Evolutionary conservation across 306 rosid species (phyloP), one percentile per base, ranked within the genome.

Genomic region (Trifolium repens): DNA sequence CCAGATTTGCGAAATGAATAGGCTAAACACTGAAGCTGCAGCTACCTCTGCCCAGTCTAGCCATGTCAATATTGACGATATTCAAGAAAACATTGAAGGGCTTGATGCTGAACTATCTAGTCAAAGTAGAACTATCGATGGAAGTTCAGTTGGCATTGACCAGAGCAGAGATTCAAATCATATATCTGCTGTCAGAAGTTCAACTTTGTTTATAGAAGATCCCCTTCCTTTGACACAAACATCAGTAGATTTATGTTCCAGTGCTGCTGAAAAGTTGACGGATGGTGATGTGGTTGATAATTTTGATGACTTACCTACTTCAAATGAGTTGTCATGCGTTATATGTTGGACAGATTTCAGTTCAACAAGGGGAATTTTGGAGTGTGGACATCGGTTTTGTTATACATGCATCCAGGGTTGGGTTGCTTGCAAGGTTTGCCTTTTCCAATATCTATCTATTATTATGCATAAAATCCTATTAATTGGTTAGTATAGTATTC

Each of bases 321-420:
- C 94, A 19, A 55, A 68, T 15, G 91, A 91, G 63, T 43, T 89
- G 82, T 91, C 98, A 67, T 94, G 98, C 74, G 96, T 90, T 46
- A 94, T 94, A 75, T 94, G 98, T 83, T 89, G 83, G 88, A 84
- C 87, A 50, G 96, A 89, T 77, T 91, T 83, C 84, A 89, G 96
- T 84, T 73, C 88, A 69, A 87, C 80, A 40, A 69, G 96, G 78
- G 98, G 97, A 26, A 81, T 90, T 81, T 84, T 94, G 82, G 89
- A 87, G 0, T 94, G 98, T 81, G 96, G 94, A 69, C 98, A 94
- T 78, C 90, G 94, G 47, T 94, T 82, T 87, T 94, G 98, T 79
- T 91, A 78, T 79, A 71, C 84, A 65, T 94, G 98, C 82, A 94
- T 94, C 74, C 87, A 87, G 78, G 72, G 58, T 44, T 94, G 98